phyloP scores from a whole-genome alignment of 2,329 filamentous ascomycete species.

The Trichophyton verrucosum region DNA sequence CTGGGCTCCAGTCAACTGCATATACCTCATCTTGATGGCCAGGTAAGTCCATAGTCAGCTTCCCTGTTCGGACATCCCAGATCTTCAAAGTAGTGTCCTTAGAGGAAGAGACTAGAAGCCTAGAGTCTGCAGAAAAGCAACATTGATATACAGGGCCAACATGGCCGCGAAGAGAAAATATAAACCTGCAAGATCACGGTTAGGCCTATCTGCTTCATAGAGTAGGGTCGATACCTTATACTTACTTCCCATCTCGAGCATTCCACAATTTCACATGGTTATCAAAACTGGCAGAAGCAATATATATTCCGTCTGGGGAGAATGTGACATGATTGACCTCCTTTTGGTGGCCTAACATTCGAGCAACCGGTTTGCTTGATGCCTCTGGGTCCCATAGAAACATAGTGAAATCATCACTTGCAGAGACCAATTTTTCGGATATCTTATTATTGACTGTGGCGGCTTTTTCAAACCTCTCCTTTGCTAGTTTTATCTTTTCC shows the following conservation, averaged over 20 bases:
- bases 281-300: constrained; percentile 81
- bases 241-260: constrained; percentile 50
- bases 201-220: constrained; percentile 90
- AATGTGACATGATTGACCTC: constrained; percentile 93
- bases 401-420: constrained; percentile 92
- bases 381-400: constrained; percentile 80
- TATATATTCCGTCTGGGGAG: constrained; percentile 74
- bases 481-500: constrained; percentile 61
- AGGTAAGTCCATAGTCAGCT: constrained; percentile 69
- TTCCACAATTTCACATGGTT: constrained; percentile 94
- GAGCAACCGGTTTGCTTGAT: constrained; percentile 71
- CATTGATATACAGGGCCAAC: constrained; percentile 87
- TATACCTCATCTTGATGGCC: constrained; percentile 90
- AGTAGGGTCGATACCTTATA: constrained; percentile 58
- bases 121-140: constrained; percentile 80
- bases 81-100: constrained; percentile 92
- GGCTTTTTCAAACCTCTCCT: constrained; percentile 72
- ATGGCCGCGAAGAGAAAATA: constrained; percentile 78
- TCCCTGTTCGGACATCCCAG: constrained; percentile 80
- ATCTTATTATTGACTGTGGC: constrained; percentile 63
- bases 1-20: constrained; percentile 87
- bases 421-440: constrained; percentile 74
- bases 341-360: constrained; percentile 89
- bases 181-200: constrained; percentile 60
- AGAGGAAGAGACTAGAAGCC: constrained; percentile 73